A percentile compares a stretch with the other conserved stretches of the same genome.
These are phyloP conservation scores for Parietichytrium sp. DNA, from an alignment of 108 stramenopile species.

Conservation along the genomic window DNA sequence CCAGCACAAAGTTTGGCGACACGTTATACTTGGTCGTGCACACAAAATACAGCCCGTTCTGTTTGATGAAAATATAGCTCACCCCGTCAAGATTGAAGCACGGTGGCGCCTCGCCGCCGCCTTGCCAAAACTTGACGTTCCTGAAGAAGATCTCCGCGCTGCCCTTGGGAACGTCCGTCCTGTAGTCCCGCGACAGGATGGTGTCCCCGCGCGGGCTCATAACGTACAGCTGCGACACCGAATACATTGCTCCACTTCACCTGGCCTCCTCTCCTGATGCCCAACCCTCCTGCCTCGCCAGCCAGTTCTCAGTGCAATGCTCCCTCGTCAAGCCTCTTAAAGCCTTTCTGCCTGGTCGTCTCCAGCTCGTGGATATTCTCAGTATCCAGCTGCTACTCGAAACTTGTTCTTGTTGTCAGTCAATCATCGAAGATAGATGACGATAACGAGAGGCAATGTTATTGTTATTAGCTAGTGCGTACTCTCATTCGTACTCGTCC, in stretches of 20 bases:
- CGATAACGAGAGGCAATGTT: too few species aligned
- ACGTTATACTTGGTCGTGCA: constrained; percentile 77
- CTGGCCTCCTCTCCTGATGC: background rate
- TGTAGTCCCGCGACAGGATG: constrained; percentile 69
- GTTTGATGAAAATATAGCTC: constrained; percentile 87
- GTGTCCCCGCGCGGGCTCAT: constrained; percentile 97
- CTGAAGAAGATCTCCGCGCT: constrained; percentile 90
- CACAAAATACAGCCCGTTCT: constrained; percentile 92
- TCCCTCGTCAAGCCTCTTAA: too few species aligned
- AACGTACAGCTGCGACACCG: constrained; percentile 83
- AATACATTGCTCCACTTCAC: constrained; percentile 46
- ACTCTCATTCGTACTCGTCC: too few species aligned
- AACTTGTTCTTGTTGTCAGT: too few species aligned
- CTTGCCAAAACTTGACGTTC: constrained; percentile 90
- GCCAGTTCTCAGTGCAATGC: too few species aligned
- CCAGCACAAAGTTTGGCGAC: constrained; percentile 47
- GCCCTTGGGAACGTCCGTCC: constrained; percentile 67
- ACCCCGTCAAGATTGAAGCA: constrained; percentile 70
- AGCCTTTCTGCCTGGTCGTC: too few species aligned
- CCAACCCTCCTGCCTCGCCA: background rate
- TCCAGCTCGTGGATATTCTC: too few species aligned
- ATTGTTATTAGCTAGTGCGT: too few species aligned
- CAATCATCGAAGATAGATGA: too few species aligned
- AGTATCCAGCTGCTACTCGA: too few species aligned
- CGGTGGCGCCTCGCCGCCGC: constrained; percentile 58